These are phyloP conservation scores for Musa itinerans DNA, from an alignment of 176 grass and related monocot genomes.

Conservation along the genomic window DNA sequence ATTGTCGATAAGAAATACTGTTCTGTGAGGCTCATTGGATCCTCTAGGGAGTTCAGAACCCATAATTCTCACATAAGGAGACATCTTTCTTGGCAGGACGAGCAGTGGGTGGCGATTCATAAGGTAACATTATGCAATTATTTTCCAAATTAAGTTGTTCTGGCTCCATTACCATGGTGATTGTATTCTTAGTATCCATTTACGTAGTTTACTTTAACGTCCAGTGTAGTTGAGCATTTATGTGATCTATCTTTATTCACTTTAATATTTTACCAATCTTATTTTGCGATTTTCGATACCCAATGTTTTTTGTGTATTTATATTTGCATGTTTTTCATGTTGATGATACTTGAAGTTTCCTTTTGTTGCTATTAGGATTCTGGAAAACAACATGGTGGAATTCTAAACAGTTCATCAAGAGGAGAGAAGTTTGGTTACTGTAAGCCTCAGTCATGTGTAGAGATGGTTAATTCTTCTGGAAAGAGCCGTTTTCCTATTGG, in stretches of 20 bases:
- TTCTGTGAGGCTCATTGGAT: conserved; percentile 52
- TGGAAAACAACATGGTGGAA: not conserved
- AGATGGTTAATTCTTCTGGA: not conserved
- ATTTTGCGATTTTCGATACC: too few relatives aligned
- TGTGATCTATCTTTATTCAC: too few relatives aligned
- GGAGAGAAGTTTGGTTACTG: not conserved
- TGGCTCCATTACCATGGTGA: too few relatives aligned
- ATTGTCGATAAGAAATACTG: conserved; percentile 38
- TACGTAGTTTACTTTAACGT: too few relatives aligned
- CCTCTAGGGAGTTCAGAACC: conserved; percentile 40
- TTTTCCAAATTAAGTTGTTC: too few relatives aligned
- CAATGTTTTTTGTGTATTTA: too few relatives aligned
- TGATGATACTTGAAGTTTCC: not conserved
- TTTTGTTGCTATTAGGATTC: not conserved
- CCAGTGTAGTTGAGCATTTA: too few relatives aligned
- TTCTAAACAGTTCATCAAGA: not conserved
- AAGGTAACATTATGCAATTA: conserved; percentile 35
- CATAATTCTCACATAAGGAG: conserved; percentile 37
- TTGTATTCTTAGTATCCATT: not conserved
- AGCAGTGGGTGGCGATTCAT: conserved; percentile 48
- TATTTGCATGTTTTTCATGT: too few relatives aligned
- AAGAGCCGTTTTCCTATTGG: not conserved
- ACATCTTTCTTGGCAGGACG: conserved; percentile 51
- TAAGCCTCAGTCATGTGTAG: not conserved
- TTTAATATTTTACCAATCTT: too few relatives aligned